Evolutionary conservation across 1,139 yeast species (phyloP).

Genomic region (Saccharomyces pastorianus): DNA sequence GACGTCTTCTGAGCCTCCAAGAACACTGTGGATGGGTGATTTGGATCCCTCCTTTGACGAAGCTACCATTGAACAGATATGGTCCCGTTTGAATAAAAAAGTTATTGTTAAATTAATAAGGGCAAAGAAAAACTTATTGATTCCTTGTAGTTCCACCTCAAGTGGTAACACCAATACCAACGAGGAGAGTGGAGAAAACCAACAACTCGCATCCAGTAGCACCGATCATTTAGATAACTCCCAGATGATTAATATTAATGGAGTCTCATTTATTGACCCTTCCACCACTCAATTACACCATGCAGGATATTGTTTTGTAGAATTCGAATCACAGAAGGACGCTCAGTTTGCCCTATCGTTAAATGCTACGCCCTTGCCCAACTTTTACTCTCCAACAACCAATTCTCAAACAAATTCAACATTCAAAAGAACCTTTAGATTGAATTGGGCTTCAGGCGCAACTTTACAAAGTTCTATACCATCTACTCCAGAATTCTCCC

Average conservation of each 20-base stretch:
- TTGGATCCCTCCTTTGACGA: constrained; percentile 84
- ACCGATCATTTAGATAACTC: constrained; percentile 6
- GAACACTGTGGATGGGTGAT: constrained; percentile 92
- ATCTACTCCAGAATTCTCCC: constrained; percentile 48
- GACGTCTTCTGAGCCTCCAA: constrained; percentile 36
- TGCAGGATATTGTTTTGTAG: constrained; percentile 82
- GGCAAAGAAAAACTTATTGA: constrained; percentile 36
- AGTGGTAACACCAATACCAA: background rate
- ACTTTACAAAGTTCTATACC: constrained; percentile 34
- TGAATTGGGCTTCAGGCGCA: constrained; percentile 84
- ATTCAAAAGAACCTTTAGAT: constrained; percentile 44
- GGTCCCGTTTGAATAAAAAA: constrained; percentile 47
- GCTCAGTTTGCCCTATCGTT: constrained; percentile 65
- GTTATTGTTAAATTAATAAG: constrained; percentile 56
- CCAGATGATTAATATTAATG: constrained; percentile 27
- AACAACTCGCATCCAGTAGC: background rate
- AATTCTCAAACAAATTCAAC: constrained; percentile 24
- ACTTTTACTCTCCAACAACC: constrained; percentile 36
- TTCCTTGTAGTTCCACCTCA: constrained; percentile 27
- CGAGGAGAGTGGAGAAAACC: background rate
- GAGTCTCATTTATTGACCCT: constrained; percentile 30
- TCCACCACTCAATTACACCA: constrained; percentile 36
- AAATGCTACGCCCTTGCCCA: constrained; percentile 68
- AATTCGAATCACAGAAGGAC: constrained; percentile 56
- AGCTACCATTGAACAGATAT: constrained; percentile 53